A percentile compares a stretch with the other conserved stretches of the same genome.
phyloP scores from a whole-genome alignment of 192 early-diverging fungal genomes.

The Lunasporangiospora selenospora region DNA sequence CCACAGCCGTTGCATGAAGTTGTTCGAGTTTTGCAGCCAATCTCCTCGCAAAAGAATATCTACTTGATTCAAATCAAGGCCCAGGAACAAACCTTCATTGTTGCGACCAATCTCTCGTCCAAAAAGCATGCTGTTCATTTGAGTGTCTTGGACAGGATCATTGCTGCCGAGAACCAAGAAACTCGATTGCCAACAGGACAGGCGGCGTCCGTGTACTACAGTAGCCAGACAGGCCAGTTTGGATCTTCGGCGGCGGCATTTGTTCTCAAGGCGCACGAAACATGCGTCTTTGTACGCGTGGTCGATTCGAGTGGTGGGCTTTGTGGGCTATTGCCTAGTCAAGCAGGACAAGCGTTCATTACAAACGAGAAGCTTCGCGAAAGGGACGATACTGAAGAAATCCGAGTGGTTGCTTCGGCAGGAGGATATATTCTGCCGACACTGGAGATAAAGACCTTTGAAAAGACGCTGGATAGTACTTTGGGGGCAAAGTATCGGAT shows the following conservation, averaged over 20 bases:
- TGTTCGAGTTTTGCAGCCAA: conserved; percentile 22
- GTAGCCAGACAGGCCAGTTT: conserved; percentile 29
- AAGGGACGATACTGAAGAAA: too few species aligned
- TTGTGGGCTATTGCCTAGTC: not conserved
- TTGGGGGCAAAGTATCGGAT: too few species aligned
- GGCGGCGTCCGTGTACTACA: conserved; percentile 15
- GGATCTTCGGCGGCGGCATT: conserved; percentile 45
- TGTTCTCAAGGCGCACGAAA: conserved; percentile 44
- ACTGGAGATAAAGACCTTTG: conserved; percentile 17
- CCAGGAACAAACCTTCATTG: conserved; percentile 20
- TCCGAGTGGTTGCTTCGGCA: conserved; percentile 10
- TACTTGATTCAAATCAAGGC: conserved; percentile 45
- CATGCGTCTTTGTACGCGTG: conserved; percentile 33
- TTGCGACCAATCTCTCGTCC: conserved; percentile 47
- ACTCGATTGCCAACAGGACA: not conserved
- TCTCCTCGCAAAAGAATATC: conserved; percentile 21
- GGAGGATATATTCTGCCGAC: conserved; percentile 22
- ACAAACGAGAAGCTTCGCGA: not conserved
- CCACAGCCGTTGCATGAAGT: conserved; percentile 15
- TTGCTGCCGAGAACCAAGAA: conserved; percentile 5
- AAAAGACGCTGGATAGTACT: too few species aligned
- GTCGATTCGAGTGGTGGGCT: conserved; percentile 12
- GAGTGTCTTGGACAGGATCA: conserved; percentile 16
- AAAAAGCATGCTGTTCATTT: conserved; percentile 48
- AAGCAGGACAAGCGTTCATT: not conserved